Evolutionary conservation across 1,139 yeast genomes (phyloP), one percentile per base, ranked within the genome.

Genomic region (Sugiyamaella xylanicola): DNA sequence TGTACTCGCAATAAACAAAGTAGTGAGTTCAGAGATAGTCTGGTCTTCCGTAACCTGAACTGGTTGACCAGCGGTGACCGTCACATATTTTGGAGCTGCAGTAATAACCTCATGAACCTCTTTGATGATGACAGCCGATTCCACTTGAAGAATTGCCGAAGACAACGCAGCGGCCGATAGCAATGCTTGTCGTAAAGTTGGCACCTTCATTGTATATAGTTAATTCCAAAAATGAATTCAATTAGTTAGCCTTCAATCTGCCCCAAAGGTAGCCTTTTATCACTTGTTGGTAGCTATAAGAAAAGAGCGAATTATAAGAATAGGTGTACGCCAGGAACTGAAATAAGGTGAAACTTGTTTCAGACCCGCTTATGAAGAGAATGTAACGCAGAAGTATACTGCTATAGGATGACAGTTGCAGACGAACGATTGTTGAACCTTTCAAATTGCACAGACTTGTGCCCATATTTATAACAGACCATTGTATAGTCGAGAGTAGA

Each of bases 1-100:
- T 22, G 71, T 63, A 4, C 72, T 62, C 5, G 66, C 66, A 21
- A 57, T 56, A 56, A 64, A 67, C 5, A 71, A 59, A 5, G 74
- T 69, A 2, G 66, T 63, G 1, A 68, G 64, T 2, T 59, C 62
- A 49, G 64, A 61, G 15, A 64, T 63, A 15, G 72, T 68, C 39
- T 65, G 63, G 9, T 69, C 63, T n/a, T 64, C 59, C 4, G 72
- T 66, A 22, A 61, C 58, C 7, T 59, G 52, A 5, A 48, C 59
- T 20, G 59, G 46, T 16, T 49, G 54, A 4, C 56, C 59, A 35
- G 59, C 61, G 4, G 66, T 63, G 20, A 65, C 61, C 1, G 68
- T 65, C 25, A 61, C 62, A 49, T 56, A 58, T n/a, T 57, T 36
- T 1, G 67, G 61, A 11, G 60, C 56, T 20, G 65, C 61, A 15